These are phyloP conservation scores for Cornus kousa DNA, from an alignment of 148 eudicot species.

Conservation along the genomic window DNA sequence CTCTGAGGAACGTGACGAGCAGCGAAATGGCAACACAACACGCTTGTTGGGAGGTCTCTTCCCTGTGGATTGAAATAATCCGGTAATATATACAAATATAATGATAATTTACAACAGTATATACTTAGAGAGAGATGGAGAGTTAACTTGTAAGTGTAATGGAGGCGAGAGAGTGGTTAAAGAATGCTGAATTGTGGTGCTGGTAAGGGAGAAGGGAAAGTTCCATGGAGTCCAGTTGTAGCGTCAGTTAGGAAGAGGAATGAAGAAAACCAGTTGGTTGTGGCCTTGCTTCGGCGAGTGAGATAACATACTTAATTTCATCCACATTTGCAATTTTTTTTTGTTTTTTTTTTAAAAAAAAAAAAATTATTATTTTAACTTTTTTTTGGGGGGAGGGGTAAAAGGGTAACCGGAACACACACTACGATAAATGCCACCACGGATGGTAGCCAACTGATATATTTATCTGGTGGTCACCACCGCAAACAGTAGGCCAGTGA, in stretches of 20 bases:
- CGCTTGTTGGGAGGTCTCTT: constrained; percentile 16
- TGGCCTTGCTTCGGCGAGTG: background rate
- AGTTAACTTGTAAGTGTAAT: constrained; percentile 13
- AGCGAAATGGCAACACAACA: constrained; percentile 23
- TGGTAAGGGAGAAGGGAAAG: constrained; percentile 29
- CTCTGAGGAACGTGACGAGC: constrained; percentile 34
- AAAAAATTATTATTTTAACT: too few species aligned
- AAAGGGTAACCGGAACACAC: too few species aligned
- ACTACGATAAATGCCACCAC: too few species aligned
- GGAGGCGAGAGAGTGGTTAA: constrained; percentile 24
- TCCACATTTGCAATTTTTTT: constrained; percentile 15
- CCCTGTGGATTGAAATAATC: constrained; percentile 16
- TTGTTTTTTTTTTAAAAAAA: too few species aligned
- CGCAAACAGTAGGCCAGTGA: too few species aligned
- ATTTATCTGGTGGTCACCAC: too few species aligned
- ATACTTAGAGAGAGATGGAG: background rate
- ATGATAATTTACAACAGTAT: background rate
- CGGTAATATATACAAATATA: background rate
- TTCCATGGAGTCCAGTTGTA: constrained; percentile 27
- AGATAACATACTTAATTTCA: constrained; percentile 18
- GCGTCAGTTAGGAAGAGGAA: background rate
- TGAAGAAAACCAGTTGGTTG: background rate
- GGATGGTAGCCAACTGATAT: too few species aligned
- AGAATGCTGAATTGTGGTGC: constrained; percentile 23
- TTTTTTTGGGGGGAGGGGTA: too few species aligned